These are phyloP conservation scores for Fusarium sp. DNA, from an alignment of 2,329 filamentous ascomycete species.

Conservation along the genomic window DNA sequence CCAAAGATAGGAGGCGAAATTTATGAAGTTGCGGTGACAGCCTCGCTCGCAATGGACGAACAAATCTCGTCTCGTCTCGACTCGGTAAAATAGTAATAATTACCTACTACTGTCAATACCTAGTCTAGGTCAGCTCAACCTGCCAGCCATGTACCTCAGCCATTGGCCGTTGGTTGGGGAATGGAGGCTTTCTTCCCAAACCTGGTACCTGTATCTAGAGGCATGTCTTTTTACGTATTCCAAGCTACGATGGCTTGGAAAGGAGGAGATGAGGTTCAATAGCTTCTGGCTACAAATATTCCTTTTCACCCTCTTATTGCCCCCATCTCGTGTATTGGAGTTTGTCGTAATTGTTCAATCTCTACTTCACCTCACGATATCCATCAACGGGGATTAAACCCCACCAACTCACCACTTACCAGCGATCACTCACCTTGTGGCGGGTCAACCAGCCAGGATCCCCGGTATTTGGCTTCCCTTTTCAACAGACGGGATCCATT, in stretches of 20 bases:
- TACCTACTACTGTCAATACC: neutral
- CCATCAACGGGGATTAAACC: slow-evolving; percentile 39
- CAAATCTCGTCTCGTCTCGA: slow-evolving; percentile 12
- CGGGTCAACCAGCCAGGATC: slow-evolving; percentile 42
- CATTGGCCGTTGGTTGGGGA: slow-evolving; percentile 33
- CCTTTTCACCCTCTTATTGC: slow-evolving; percentile 28
- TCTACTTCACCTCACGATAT: slow-evolving; percentile 29
- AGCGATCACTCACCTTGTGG: slow-evolving; percentile 44
- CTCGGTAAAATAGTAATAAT: slow-evolving; percentile 14
- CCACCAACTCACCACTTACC: slow-evolving; percentile 40
- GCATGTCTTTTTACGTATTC: neutral
- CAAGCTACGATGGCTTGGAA: slow-evolving; percentile 14
- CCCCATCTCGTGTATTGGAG: slow-evolving; percentile 32
- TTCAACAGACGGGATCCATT: slow-evolving; percentile 9
- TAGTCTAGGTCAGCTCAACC: slow-evolving; percentile 23
- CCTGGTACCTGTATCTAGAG: neutral
- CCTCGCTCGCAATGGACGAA: slow-evolving; percentile 16
- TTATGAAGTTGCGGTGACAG: slow-evolving; percentile 28
- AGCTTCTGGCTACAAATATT: slow-evolving; percentile 11
- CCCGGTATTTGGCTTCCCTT: slow-evolving; percentile 10
- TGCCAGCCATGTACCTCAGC: neutral
- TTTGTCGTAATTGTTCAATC: slow-evolving; percentile 48
- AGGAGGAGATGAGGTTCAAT: slow-evolving; percentile 27
- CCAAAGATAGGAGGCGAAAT: slow-evolving; percentile 10
- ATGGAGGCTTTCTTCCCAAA: slow-evolving; percentile 33